Evolutionary conservation across 805 yeast species (phyloP).

Genomic region (Ogataea nakhonphanomensis): DNA sequence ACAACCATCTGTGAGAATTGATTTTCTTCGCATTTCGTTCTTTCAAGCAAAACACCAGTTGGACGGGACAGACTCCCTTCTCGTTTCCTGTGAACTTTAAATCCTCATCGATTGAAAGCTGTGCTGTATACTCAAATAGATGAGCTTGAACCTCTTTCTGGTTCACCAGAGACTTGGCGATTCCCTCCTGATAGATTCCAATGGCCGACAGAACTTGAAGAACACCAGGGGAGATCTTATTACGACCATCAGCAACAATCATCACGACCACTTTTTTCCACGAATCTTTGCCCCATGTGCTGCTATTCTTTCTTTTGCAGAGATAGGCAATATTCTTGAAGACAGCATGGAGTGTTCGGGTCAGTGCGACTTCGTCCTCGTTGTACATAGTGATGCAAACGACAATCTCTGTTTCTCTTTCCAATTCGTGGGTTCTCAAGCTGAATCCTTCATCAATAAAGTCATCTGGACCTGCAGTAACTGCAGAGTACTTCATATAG

Average conservation of each 20-base stretch:
- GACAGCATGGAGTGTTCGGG: conserved; percentile 92
- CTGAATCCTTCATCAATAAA: conserved; percentile 79
- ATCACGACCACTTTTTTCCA: conserved; percentile 96
- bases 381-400: conserved; percentile 97
- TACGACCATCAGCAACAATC: conserved; percentile 92
- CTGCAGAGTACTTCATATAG: conserved; percentile 96
- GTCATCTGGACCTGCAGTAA: conserved; percentile 89
- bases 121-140: conserved; percentile 93
- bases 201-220: conserved; percentile 87
- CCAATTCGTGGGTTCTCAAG: conserved; percentile 77
- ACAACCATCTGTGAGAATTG: conserved; percentile 97
- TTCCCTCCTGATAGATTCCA: conserved; percentile 96
- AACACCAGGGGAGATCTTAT: conserved; percentile 79
- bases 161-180: conserved; percentile 92
- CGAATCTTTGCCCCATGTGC: conserved; percentile 93
- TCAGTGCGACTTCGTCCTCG: conserved; percentile 85
- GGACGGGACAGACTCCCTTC: conserved; percentile 91
- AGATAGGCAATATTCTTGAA: conserved; percentile 89
- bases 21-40: conserved; percentile 91
- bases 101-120: conserved; percentile 85
- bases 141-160: conserved; percentile 91
- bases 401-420: conserved; percentile 88
- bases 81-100: conserved; percentile 88
- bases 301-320: conserved; percentile 73
- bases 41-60: conserved; percentile 85